A percentile compares a stretch with the other conserved stretches of the same genome.
Conservation (phyloP, 306 rosid genomes). For the Glycine soja region DNA sequence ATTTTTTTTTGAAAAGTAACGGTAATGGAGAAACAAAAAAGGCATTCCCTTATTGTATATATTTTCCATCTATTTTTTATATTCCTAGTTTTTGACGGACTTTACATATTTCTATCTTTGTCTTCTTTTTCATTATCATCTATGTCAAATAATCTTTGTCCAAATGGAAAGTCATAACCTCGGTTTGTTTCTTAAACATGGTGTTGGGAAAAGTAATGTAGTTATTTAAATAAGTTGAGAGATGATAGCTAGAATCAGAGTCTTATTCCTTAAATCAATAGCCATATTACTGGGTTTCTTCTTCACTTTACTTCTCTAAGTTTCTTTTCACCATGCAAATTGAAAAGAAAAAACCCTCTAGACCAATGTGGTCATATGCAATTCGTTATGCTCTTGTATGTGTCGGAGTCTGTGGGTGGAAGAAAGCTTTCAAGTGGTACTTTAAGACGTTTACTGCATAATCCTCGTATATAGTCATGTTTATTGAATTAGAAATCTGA, state of each 20-base stretch:
- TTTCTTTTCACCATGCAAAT: background rate
- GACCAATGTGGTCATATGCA: slow-evolving; percentile 6
- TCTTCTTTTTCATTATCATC: background rate
- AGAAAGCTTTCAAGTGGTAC: slow-evolving; percentile 41
- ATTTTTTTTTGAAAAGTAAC: background rate
- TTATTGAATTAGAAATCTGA: background rate
- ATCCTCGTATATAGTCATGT: background rate
- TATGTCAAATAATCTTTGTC: background rate
- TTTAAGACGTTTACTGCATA: background rate
- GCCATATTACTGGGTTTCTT: background rate
- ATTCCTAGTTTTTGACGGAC: background rate
- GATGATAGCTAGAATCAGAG: background rate
- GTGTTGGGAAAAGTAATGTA: background rate
- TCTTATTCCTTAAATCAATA: slow-evolving; percentile 7
- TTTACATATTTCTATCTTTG: background rate
- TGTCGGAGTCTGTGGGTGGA: slow-evolving; percentile 22
- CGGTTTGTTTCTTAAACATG: background rate
- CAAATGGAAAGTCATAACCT: background rate
- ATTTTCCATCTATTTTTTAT: background rate
- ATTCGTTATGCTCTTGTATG: slow-evolving; percentile 25
- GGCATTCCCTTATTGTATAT: background rate
- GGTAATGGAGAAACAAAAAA: background rate
- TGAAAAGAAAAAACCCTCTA: background rate
- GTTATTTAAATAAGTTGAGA: background rate
- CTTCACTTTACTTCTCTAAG: background rate